phyloP scores from a whole-genome alignment of 2,329 filamentous ascomycete species.

The Paradendryphiella salina region DNA sequence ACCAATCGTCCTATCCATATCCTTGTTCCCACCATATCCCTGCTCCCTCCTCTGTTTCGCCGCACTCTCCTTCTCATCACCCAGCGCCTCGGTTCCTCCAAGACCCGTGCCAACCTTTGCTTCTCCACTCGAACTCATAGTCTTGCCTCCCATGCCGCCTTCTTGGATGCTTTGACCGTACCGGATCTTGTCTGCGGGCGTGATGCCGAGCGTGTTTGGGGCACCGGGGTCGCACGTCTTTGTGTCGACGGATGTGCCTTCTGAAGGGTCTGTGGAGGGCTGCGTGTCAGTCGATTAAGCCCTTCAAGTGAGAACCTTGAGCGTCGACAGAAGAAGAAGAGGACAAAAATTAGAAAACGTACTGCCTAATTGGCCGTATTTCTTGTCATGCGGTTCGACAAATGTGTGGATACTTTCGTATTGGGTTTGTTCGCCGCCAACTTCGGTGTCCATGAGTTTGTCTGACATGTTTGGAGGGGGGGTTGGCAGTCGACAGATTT shows the following conservation, averaged over 20 bases:
- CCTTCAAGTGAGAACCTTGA: neutral
- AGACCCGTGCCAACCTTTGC: slow-evolving; percentile 46
- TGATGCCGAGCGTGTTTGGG: slow-evolving; percentile 49
- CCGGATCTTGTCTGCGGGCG: slow-evolving; percentile 55
- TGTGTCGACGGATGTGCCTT: slow-evolving; percentile 18
- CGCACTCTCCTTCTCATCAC: slow-evolving; percentile 43
- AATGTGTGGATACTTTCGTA: slow-evolving; percentile 62
- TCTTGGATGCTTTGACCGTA: slow-evolving; percentile 62
- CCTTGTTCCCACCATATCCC: slow-evolving; percentile 56
- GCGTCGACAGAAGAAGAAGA: too few species aligned
- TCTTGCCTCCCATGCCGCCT: slow-evolving; percentile 59
- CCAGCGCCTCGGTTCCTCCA: slow-evolving; percentile 48
- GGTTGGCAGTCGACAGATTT: neutral
- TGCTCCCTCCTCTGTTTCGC: slow-evolving; percentile 54
- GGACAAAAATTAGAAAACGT: slow-evolving; percentile 9
- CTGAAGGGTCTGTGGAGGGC: slow-evolving; percentile 1
- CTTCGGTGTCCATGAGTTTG: slow-evolving; percentile 61
- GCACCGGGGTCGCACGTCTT: slow-evolving; percentile 40
- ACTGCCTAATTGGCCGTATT: slow-evolving; percentile 62
- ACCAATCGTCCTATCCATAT: slow-evolving; percentile 55
- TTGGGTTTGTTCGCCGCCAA: slow-evolving; percentile 63
- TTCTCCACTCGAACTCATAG: slow-evolving; percentile 45
- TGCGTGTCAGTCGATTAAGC: neutral
- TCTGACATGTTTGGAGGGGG: slow-evolving; percentile 50
- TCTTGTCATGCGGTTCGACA: slow-evolving; percentile 55